Percentiles rank a stretch among this genome's conserved stretches.
phyloP scores from a whole-genome alignment of 2,329 filamentous ascomycete species.

The Ceratocystiopsis sp. region DNA sequence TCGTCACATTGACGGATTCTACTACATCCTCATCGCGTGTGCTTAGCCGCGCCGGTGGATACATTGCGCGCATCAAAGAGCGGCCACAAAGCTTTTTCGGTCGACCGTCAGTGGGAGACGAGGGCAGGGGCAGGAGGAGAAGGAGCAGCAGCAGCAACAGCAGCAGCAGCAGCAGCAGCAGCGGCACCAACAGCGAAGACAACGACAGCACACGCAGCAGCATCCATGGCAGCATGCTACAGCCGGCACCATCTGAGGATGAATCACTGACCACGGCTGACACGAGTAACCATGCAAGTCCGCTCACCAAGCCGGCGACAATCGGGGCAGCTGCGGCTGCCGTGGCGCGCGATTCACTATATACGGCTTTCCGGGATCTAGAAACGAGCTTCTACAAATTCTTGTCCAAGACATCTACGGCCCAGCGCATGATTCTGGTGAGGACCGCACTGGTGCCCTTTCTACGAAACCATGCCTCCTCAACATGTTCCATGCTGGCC shows the following conservation, averaged over 20 bases:
- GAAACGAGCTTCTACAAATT: constrained; percentile 39
- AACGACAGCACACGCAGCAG: constrained; percentile 11
- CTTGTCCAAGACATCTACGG: constrained; percentile 47
- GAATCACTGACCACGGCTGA: constrained; percentile 23
- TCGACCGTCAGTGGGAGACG: constrained; percentile 10
- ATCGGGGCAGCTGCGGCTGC: too few relatives aligned
- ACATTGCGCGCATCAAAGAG: constrained; percentile 35
- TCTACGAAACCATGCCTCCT: constrained; percentile 47
- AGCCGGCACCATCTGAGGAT: constrained; percentile 12
- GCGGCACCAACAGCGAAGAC: constrained; percentile 2
- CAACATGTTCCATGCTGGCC: constrained; percentile 21
- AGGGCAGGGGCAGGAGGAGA: too few relatives aligned
- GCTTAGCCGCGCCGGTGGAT: constrained; percentile 27
- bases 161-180: neutral
- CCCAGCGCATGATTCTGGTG: constrained; percentile 60
- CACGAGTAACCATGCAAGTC: constrained; percentile 20
- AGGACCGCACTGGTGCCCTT: constrained; percentile 61
- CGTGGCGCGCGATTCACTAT: constrained; percentile 31
- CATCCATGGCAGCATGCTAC: constrained; percentile 10
- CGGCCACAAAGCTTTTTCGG: constrained; percentile 25
- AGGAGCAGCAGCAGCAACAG: neutral
- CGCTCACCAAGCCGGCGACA: constrained; percentile 21
- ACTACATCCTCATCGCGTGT: constrained; percentile 17
- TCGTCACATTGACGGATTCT: neutral
- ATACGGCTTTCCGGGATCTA: constrained; percentile 36